phyloP scores from a whole-genome alignment of 2,329 filamentous ascomycete species.

The Magnaporthiopsis poae region DNA sequence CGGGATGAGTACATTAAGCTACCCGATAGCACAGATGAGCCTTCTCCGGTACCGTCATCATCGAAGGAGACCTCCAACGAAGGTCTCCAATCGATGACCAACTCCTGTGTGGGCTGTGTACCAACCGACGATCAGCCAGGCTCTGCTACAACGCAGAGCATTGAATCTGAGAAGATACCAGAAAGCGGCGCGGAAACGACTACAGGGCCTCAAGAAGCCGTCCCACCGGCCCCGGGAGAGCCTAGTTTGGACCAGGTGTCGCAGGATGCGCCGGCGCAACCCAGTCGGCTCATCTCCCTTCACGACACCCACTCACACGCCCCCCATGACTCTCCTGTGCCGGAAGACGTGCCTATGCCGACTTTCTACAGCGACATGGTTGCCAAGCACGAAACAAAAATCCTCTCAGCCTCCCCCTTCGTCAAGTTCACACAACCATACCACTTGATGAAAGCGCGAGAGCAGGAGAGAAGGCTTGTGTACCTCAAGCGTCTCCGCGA shows the following conservation, averaged over 20 bases:
- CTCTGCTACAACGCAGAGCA: constrained; percentile 11
- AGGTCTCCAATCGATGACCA: constrained; percentile 25
- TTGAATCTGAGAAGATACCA: background rate
- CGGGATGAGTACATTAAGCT: constrained; percentile 84
- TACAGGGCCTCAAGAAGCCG: background rate
- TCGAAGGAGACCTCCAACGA: constrained; percentile 26
- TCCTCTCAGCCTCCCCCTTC: constrained; percentile 89
- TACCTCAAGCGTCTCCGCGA: constrained; percentile 77
- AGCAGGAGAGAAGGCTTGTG: constrained; percentile 75
- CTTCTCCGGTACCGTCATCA: constrained; percentile 26
- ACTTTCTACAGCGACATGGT: constrained; percentile 95
- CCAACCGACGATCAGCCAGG: constrained; percentile 4
- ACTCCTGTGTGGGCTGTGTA: background rate
- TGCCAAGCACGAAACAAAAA: constrained; percentile 81
- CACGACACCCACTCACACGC: constrained; percentile 33
- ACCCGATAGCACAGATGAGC: constrained; percentile 50
- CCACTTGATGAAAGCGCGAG: constrained; percentile 79
- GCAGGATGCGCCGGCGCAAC: constrained; percentile 11
- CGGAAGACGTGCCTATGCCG: constrained; percentile 72
- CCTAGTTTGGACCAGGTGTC: background rate
- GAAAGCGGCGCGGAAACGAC: constrained; percentile 2
- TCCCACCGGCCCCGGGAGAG: background rate
- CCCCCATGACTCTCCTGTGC: constrained; percentile 47
- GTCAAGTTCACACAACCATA: constrained; percentile 93
- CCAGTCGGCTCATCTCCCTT: constrained; percentile 23